phyloP scores from a whole-genome alignment of 495 filamentous ascomycete genomes.

The Barbatosphaeria neglecta region DNA sequence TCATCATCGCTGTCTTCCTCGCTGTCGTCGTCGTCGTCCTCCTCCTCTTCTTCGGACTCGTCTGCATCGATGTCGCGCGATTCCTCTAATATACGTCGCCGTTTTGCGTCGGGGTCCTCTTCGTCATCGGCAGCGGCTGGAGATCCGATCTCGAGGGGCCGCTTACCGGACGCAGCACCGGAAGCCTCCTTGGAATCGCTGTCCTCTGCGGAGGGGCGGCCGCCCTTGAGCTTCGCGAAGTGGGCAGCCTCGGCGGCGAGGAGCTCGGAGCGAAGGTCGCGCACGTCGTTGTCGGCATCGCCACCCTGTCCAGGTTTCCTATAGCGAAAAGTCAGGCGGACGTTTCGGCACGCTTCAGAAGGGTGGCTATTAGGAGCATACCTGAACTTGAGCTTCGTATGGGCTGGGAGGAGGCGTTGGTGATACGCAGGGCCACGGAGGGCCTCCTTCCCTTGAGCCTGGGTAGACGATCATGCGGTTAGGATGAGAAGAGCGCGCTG shows the following conservation, averaged over 20 bases:
- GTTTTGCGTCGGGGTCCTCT: constrained; percentile 73
- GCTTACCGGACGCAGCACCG: constrained; percentile 41
- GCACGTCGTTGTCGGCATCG: constrained; percentile 57
- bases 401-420: constrained; percentile 85
- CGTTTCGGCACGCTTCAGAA: not conserved
- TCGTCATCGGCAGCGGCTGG: constrained; percentile 32
- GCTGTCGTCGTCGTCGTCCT: constrained; percentile 51
- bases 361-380: constrained; percentile 15
- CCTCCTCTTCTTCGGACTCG: constrained; percentile 50
- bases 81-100: constrained; percentile 77
- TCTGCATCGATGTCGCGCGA: constrained; percentile 86
- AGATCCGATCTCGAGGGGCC: constrained; percentile 44
- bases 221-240: constrained; percentile 71
- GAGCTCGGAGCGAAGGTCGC: constrained; percentile 85
- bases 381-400: constrained; percentile 83
- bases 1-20: constrained; percentile 66
- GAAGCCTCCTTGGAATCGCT: constrained; percentile 21
- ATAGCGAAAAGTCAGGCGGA: not conserved
- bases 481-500: constrained; percentile 8
- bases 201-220: constrained; percentile 20
- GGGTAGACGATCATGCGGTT: constrained; percentile 1
- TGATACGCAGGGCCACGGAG: constrained; percentile 91
- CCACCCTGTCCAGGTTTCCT: constrained; percentile 83
- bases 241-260: constrained; percentile 78
- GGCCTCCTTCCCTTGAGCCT: constrained; percentile 92